Percentiles rank a stretch among this genome's conserved stretches.
Conservation (phyloP, 306 rosid species). For the Fagus crenata region DNA sequence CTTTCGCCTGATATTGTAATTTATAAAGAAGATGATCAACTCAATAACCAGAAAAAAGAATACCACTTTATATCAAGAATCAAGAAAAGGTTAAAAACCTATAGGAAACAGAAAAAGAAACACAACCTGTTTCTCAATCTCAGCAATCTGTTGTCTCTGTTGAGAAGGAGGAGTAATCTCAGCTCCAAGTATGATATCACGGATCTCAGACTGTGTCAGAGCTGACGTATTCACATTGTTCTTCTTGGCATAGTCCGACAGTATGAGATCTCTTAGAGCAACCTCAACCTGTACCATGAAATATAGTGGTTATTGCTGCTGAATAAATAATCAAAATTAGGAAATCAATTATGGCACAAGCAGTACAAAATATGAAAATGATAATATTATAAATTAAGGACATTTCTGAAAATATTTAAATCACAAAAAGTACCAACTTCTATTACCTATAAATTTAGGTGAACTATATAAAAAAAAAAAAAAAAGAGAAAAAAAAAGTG, state of each 20-base stretch:
- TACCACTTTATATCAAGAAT: neutral
- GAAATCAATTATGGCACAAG: neutral
- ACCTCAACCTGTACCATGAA: conserved; percentile 83
- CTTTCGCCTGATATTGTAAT: conserved; percentile 58
- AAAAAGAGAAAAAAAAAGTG: neutral
- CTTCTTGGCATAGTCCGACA: conserved; percentile 98
- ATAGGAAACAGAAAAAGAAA: conserved; percentile 14
- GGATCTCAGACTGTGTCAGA: conserved; percentile 94
- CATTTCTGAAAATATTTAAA: neutral
- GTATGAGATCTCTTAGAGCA: conserved; percentile 95
- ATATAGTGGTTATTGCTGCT: neutral
- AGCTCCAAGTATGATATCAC: conserved; percentile 98
- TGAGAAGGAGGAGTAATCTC: conserved; percentile 99
- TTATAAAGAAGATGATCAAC: conserved; percentile 14
- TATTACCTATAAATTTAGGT: no score
- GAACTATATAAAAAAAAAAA: neutral
- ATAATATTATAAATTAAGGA: neutral
- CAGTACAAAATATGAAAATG: neutral
- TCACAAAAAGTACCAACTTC: no score
- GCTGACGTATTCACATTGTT: conserved; percentile 98
- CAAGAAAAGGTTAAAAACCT: neutral
- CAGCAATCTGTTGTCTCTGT: conserved; percentile 97
- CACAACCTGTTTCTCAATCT: conserved; percentile 94
- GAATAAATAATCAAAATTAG: no score
- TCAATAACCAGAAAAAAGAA: neutral